Conservation (phyloP, 805 yeast genomes). For the Kazachstania viticola region DNA sequence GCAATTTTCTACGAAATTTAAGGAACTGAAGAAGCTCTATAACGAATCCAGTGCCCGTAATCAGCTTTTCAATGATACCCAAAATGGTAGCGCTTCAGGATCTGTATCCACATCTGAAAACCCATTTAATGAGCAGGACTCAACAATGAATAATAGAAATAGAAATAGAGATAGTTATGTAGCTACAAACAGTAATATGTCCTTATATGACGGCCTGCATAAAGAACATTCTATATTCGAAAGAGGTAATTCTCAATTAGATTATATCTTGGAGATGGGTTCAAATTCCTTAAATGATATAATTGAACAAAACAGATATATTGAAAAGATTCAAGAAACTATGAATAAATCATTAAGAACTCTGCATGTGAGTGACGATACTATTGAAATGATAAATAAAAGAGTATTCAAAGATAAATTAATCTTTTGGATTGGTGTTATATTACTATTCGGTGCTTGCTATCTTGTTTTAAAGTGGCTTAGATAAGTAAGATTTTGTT, state of each 20-base stretch:
- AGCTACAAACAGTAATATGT: slow-evolving; percentile 4
- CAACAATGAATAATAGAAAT: slow-evolving; percentile 22
- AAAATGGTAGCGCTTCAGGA: background rate
- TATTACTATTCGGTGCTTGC: slow-evolving; percentile 51
- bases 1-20: slow-evolving; percentile 25
- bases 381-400: slow-evolving; percentile 68
- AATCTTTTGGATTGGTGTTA: slow-evolving; percentile 68
- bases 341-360: slow-evolving; percentile 64
- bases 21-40: slow-evolving; percentile 24
- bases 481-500: too few relatives aligned
- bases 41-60: slow-evolving; percentile 12
- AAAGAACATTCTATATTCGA: slow-evolving; percentile 55
- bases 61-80: slow-evolving; percentile 12
- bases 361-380: slow-evolving; percentile 76
- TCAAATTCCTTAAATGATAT: slow-evolving; percentile 74
- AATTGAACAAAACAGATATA: slow-evolving; percentile 69
- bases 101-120: slow-evolving; percentile 7
- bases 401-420: slow-evolving; percentile 80
- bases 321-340: slow-evolving; percentile 46
- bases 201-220: slow-evolving; percentile 49
- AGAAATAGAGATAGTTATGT: slow-evolving; percentile 14
- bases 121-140: slow-evolving; percentile 18
- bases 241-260: slow-evolving; percentile 71
- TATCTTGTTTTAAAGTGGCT: slow-evolving; percentile 55
- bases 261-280: slow-evolving; percentile 85